Evolutionary conservation across 2,329 filamentous ascomycete species (phyloP), one percentile per base, ranked within the genome.

Genomic region (Pestalotiopsis sp.): DNA sequence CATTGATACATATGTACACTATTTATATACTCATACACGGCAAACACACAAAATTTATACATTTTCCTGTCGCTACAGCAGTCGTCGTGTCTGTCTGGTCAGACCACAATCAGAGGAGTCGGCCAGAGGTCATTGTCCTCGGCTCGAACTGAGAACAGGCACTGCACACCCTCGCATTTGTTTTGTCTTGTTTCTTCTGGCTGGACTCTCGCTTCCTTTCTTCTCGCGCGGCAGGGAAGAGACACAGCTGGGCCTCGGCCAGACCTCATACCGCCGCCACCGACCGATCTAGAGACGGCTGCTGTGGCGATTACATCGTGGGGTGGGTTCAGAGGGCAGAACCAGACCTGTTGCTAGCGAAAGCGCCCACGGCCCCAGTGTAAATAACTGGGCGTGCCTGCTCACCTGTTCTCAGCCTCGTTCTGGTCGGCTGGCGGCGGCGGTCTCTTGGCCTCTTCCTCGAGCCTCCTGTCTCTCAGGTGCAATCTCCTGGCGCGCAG

Each of bases 401-500:
- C 14, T 61, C 17, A 61, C 58, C 30, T 61, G 30, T 48, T 39
- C 56, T 52, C 20, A 3, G 26, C 35, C 60, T 48, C 40, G 26
- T 14, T 52, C 20, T 44, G 60, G 38, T 48, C 60, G 20, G 60
- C 38, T n/a, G 39, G 60, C 9, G 63, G 74, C 65, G 73, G 70
- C 62, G 71, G 73, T 66, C 74, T 69, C 35, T 70, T 66, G 24
- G 75, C 76, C 75, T 84, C 81, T 17, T 77, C 75, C 56, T 81
- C 81, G 67, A 83, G 78, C 68, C 83, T 79, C 66, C 79, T 88
- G 86, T 98, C 87, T 84, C 97, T 83, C 86, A 94, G 86, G 88
- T 96, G 90, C 87, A 97, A 71, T 71, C 88, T 81, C 67, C 84
- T 79, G 66, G 83, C 81, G 77, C 87, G 89, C 78, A 96, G 84